Base-by-base conservation (phyloP, 2,329 filamentous ascomycete species). In the Diatrype stigma region DNA sequence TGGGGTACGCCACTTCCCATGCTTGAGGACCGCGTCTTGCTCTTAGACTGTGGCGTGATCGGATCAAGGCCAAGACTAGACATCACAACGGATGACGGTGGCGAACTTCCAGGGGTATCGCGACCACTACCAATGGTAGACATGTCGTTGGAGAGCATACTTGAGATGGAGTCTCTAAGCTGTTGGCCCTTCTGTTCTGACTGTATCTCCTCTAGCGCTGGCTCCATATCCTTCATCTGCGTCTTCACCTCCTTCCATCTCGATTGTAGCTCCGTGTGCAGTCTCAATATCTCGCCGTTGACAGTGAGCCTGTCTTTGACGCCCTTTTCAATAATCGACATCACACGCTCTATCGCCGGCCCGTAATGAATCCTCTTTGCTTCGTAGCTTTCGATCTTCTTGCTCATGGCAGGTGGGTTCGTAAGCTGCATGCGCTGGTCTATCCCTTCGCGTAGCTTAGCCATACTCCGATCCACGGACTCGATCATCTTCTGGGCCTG, bases 401-500 rank as follows among this genome's bases (percentile, higher is more conserved):
- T 95, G 54, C 78, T 76, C 71, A 94, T 80, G 2, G 77, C 75
- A 6, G 85, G 75, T 21, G 84, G 82, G 62, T 88, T 90, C 12
- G 85, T 87, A 52, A 90, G 71, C 57, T 94, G 87, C 62, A 87
- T 78, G 7, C 85, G 86, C 11, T 82, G 77, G 52, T 96, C 89
- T 16, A 96, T 76, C 3, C 84, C 85, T 64, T 96, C 90, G 56
- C 82, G 85, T 34, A 99, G 77, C 70, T 96, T 96, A 45, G 77
- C 71, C 52, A 95, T 83, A 65, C 91, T 96, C 56, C 93, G 82
- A 65, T 95, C 89, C 21, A 97, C 90, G 3, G 92, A 96, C 60
- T 96, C 90, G 65, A 90, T 93, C 91, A 99, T 96, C 73, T 96
- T 96, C 60, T 94, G 84, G 4, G 94, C 93, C 70, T 96, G 91